Evolutionary conservation across 1,284 basidiomycete genomes (phyloP), one percentile per base, ranked within the genome.

Genomic region (Schizophyllum amplum): DNA sequence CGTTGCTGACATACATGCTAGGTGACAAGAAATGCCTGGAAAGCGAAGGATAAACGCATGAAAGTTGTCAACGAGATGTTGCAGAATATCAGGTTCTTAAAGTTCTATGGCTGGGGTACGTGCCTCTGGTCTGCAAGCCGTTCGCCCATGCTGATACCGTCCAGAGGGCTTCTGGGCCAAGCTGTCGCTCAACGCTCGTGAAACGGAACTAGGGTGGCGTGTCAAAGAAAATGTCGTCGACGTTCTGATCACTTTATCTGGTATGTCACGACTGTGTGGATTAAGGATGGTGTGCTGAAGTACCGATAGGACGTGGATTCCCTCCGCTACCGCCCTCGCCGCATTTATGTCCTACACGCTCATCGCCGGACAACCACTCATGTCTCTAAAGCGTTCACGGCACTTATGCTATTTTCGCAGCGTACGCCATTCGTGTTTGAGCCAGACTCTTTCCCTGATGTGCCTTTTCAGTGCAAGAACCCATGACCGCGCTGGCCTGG

Each of bases 1-100:
- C 33, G 11, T 11, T 5, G 11, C n/a, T 22, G n/a, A 21, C 22
- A 59, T 23, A 24, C 57, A 49, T 51, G 53, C 20, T 62, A 83
- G 81, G 76, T 87, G 64, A 86, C 80, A 58, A 77, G 77, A 65
- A 75, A 76, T 58, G 81, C 72, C 52, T 91, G 77, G 81, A 87
- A 75, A 71, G 83, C 88, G 0, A 81, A 84, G 53, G 92, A 95
- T 66, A 71, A 72, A 24, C 75, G 92, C 15, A 91, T 94, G 79
- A 82, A 79, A 55, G 75, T 84, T 13, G 86, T 93, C 60, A 91
- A 89, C 61, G 92, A 94, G 68, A 74, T 94, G 11, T 80, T 92
- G 60, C 78, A 89, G 62, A 86, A 84, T 62, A 80, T 87, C 57
- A 75, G 84, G 9, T 87, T 87, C 66, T 69, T 88, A 56, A 88